Conservation (phyloP, 148 eudicot genomes). For the Cornus controversa region DNA sequence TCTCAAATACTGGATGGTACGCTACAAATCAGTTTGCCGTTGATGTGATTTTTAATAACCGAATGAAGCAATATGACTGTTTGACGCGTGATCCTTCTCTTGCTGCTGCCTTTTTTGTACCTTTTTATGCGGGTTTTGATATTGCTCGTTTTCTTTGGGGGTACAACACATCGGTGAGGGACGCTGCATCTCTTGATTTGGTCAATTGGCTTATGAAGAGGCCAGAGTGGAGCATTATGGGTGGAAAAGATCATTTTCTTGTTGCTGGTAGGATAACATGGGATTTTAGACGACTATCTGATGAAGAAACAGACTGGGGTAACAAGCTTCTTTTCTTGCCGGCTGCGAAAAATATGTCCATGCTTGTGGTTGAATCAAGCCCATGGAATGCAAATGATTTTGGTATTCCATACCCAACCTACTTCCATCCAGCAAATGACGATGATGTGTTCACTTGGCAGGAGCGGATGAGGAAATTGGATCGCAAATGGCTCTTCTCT, state of each 20-base stretch:
- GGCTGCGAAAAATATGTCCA: slow-evolving; percentile 88
- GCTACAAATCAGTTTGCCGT: slow-evolving; percentile 93
- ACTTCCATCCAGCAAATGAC: slow-evolving; percentile 92
- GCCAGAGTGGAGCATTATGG: slow-evolving; percentile 94
- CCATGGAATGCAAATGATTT: slow-evolving; percentile 97
- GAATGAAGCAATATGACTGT: slow-evolving; percentile 97
- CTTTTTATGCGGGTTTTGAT: slow-evolving; percentile 95
- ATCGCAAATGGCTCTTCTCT: slow-evolving; percentile 75
- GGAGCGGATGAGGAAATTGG: slow-evolving; percentile 74
- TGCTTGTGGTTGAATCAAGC: slow-evolving; percentile 92
- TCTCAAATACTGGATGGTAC: slow-evolving; percentile 87
- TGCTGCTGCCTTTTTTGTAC: slow-evolving; percentile 92
- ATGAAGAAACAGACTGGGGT: slow-evolving; percentile 86
- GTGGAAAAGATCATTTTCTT: slow-evolving; percentile 93
- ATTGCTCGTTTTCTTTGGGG: slow-evolving; percentile 95
- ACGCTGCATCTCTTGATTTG: slow-evolving; percentile 81
- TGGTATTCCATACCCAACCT: slow-evolving; percentile 93
- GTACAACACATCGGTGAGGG: slow-evolving; percentile 58
- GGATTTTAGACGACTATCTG: slow-evolving; percentile 80
- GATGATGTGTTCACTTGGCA: slow-evolving; percentile 79
- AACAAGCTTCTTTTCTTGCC: slow-evolving; percentile 86
- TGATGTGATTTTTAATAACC: slow-evolving; percentile 82
- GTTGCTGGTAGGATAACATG: slow-evolving; percentile 96
- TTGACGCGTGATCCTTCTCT: slow-evolving; percentile 82
- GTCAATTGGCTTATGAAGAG: slow-evolving; percentile 73